Percentiles rank a stretch among this genome's conserved stretches.
Conservation (phyloP, 495 filamentous ascomycete genomes). For the Penicillium tannophilum region DNA sequence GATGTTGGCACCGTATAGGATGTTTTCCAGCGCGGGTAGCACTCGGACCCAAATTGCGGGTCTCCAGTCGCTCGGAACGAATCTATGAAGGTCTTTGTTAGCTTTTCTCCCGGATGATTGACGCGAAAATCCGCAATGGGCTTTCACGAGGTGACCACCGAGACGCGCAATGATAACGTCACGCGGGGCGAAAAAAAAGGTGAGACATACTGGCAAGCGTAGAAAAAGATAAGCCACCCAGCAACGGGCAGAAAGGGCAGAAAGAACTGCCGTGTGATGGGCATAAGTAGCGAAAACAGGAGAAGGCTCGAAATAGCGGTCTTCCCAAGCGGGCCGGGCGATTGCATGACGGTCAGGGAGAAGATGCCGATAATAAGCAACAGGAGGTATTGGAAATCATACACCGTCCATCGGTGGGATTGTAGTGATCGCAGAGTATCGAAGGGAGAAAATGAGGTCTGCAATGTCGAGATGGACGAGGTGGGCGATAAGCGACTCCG, state of each 20-base stretch:
- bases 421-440: constrained; percentile 74
- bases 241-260: constrained; percentile 83
- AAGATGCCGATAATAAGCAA: constrained; percentile 75
- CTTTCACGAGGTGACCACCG: neutral
- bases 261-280: constrained; percentile 89
- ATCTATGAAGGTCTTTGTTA: constrained; percentile 52
- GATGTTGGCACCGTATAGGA: constrained; percentile 92
- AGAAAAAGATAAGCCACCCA: constrained; percentile 86
- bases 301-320: constrained; percentile 65
- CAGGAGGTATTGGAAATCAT: constrained; percentile 84
- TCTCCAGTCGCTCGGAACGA: constrained; percentile 81
- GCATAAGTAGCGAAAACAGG: constrained; percentile 71
- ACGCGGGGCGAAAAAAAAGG: constrained; percentile 11
- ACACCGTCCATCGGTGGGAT: constrained; percentile 76
- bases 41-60: constrained; percentile 94
- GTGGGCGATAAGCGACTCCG: constrained; percentile 71
- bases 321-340: constrained; percentile 72
- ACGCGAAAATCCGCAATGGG: neutral
- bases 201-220: constrained; percentile 77
- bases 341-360: constrained; percentile 76
- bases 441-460: constrained; percentile 76
- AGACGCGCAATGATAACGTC: constrained; percentile 6
- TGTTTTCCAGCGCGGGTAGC: constrained; percentile 93
- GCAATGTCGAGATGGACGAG: constrained; percentile 70
- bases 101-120: neutral